Evolutionary conservation across 2,329 filamentous ascomycete species (phyloP), one percentile per base, ranked within the genome.

Genomic region (Fusarium virguliforme): DNA sequence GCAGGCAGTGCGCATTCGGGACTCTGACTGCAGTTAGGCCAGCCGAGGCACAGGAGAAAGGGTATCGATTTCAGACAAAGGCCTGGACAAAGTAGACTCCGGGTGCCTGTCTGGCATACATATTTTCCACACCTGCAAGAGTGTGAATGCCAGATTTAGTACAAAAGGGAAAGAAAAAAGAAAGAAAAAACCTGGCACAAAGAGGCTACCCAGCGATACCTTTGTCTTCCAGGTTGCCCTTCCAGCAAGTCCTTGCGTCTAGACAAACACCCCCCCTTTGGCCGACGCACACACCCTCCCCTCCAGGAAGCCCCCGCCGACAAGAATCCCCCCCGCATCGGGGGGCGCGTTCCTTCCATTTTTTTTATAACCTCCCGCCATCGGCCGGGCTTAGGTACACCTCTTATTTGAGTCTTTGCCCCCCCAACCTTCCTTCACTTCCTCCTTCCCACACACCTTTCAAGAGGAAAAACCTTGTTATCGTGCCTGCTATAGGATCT

Each of bases 291-390:
- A 48, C 50, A 54, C 62, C 48, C 58, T 48, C 24, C 22, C 30
- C 32, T 18, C 12, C 13, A 41, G 32, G 64, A 55, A 37, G 65
- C 54, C 51, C 18, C 65, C 66, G 71, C 65, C 50, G 43, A 66
- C 55, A 40, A 66, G 55, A 40, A 68, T 69, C 67, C 71, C 71
- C 73, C 69, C 71, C 62, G 73, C 65, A 68, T 70, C 62, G 30
- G 62, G 59, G 57, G 61, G 65, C 41, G 64, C 62, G 48, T 65
- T 68, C 70, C 65, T 60, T 63, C 65, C 54, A 66, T 18, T n/a
- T 67, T 70, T 75, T 75, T 68, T 63, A 74, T 73, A 75, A 75
- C 71, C 71, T 74, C 74, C 70, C 74, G 62, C 70, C 68, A 62
- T 71, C 70, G 68, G 64, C 62, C 64, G 56, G 43, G 15, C 43